Conservation (phyloP, 202 grass and related monocot species). For the Saccharum hybrid region DNA sequence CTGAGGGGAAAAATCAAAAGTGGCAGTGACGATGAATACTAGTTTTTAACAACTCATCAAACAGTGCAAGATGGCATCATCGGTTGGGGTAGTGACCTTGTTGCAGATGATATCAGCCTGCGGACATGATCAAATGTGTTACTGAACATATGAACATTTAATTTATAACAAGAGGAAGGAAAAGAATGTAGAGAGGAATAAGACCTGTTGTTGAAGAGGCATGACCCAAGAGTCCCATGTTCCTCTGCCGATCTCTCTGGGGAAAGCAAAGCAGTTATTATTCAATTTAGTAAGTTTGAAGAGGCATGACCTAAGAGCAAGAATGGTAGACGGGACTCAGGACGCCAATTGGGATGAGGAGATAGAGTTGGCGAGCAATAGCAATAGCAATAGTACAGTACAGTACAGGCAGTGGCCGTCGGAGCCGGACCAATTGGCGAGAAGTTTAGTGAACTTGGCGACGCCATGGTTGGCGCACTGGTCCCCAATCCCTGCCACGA, state of each 20-base stretch:
- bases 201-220: conserved; percentile 81
- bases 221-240: conserved; percentile 82
- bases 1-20: conserved; percentile 51
- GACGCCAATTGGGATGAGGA: not conserved
- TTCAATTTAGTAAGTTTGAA: not conserved
- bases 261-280: not conserved
- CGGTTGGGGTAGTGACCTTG: conserved; percentile 49
- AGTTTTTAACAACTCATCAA: not conserved
- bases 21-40: conserved; percentile 1
- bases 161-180: not conserved
- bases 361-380: not conserved
- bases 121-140: not conserved
- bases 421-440: conserved; percentile 79
- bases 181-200: not conserved
- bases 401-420: conserved; percentile 83
- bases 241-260: conserved; percentile 82
- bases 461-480: conserved; percentile 90
- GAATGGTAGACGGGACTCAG: not conserved
- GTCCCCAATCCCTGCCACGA: conserved; percentile 76
- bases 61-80: not conserved
- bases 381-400: not conserved
- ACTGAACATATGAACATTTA: conserved; percentile 8
- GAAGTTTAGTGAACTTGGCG: conserved; percentile 68
- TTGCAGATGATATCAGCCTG: conserved; percentile 61
- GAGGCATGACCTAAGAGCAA: not conserved